Conservation (phyloP, 1,284 basidiomycete genomes). For the Leccinum insigne region DNA sequence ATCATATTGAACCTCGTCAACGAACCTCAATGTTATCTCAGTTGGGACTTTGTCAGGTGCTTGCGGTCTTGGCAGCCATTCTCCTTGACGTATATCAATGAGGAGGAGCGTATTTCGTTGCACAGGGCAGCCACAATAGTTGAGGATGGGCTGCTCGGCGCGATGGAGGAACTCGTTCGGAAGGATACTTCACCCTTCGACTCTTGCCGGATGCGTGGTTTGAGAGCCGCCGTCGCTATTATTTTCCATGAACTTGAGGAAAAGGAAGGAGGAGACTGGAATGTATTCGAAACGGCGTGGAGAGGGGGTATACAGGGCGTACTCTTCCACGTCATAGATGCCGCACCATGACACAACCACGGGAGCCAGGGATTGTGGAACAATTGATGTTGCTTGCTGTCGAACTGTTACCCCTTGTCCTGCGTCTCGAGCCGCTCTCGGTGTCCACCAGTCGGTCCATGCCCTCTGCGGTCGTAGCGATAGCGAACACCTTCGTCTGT, state of each 20-base stretch:
- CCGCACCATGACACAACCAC: conserved; percentile 39
- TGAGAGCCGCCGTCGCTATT: conserved; percentile 63
- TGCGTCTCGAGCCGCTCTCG: conserved; percentile 45
- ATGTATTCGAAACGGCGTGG: conserved; percentile 57
- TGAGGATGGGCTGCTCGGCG: conserved; percentile 63
- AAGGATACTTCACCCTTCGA: conserved; percentile 35
- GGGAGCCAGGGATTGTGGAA: conserved; percentile 44
- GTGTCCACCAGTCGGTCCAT: conserved; percentile 51
- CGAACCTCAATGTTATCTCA: no score
- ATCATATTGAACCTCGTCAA: no score
- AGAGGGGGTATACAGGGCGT: conserved; percentile 56
- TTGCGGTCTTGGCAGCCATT: no score
- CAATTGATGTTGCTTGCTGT: conserved; percentile 54
- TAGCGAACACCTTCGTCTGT: conserved; percentile 58
- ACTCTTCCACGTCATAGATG: conserved; percentile 52
- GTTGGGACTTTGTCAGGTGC: no score
- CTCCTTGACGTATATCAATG: no score
- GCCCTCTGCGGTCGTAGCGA: conserved; percentile 41
- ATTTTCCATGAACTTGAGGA: conserved; percentile 50
- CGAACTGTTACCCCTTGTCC: conserved; percentile 54
- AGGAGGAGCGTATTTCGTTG: no score
- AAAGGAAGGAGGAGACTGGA: conserved; percentile 50
- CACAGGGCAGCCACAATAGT: conserved; percentile 60
- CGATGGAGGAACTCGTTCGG: conserved; percentile 55
- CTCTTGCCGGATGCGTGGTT: conserved; percentile 50